A percentile compares a stretch with the other conserved stretches of the same genome.
Conservation (phyloP, 2,329 filamentous ascomycete species). For the Cryphonectria japonica region DNA sequence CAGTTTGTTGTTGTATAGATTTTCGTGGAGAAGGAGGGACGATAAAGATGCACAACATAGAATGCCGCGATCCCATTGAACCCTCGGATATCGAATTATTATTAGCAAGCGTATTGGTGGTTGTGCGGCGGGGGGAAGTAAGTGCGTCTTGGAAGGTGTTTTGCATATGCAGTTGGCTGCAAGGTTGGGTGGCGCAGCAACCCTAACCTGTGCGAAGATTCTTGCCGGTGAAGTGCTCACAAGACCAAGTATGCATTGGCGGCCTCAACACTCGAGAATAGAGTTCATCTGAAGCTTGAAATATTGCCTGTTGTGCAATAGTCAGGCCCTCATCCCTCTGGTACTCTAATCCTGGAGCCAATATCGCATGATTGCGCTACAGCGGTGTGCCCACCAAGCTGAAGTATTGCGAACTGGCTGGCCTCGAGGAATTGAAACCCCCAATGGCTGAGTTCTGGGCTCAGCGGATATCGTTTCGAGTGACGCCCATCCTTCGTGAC, state of each 20-base stretch:
- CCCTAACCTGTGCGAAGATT: neutral
- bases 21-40: neutral
- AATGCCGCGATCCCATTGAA: neutral
- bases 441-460: neutral
- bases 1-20: neutral
- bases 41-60: no score
- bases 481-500: neutral
- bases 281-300: neutral
- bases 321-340: neutral
- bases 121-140: neutral
- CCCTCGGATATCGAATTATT: neutral
- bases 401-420: neutral
- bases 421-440: neutral
- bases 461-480: neutral
- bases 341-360: neutral
- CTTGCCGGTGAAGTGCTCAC: neutral
- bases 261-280: neutral
- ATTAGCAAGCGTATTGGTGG: neutral
- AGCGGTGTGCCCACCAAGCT: neutral
- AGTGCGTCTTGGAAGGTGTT: neutral
- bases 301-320: neutral
- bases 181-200: conserved; percentile 6
- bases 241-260: neutral
- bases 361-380: neutral
- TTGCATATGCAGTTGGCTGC: conserved; percentile 5